Conservation (phyloP, 2,329 filamentous ascomycete species). For the Arthrinium puccinioides region DNA sequence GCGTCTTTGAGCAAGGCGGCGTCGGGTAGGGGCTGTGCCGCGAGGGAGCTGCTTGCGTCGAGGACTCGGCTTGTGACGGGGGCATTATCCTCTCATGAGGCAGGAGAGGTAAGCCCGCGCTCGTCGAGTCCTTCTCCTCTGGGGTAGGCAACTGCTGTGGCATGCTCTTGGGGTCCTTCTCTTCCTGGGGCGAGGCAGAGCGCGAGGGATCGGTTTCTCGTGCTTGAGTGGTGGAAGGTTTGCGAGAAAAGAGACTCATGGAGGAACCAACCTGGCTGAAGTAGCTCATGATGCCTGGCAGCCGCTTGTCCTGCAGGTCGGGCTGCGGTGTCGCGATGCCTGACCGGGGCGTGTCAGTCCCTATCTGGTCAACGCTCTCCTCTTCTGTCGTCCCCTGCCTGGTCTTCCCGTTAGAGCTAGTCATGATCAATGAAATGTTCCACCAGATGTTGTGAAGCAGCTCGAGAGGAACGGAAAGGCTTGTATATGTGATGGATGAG, state of each 20-base stretch:
- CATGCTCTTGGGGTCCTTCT: constrained; percentile 17
- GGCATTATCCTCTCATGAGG: constrained; percentile 30
- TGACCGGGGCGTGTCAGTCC: constrained; percentile 80
- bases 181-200: constrained; percentile 26
- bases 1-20: constrained; percentile 45
- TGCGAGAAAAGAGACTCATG: constrained; percentile 42
- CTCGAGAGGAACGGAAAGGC: not conserved
- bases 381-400: constrained; percentile 57
- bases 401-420: constrained; percentile 43
- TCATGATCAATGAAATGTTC: constrained; percentile 18
- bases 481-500: not conserved
- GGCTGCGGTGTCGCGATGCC: constrained; percentile 90
- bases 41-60: constrained; percentile 18
- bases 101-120: constrained; percentile 25
- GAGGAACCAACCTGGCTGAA: constrained; percentile 98
- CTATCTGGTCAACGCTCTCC: constrained; percentile 68
- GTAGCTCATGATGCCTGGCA: constrained; percentile 94
- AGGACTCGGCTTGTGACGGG: constrained; percentile 20
- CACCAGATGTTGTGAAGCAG: not conserved
- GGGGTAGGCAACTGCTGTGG: constrained; percentile 14
- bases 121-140: constrained; percentile 15
- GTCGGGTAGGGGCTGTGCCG: constrained; percentile 45
- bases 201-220: constrained; percentile 25
- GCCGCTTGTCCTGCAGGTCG: constrained; percentile 87
- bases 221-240: constrained; percentile 31